Conservation (phyloP, 768 basidiomycete genomes). For the Pisolithus marmoratus region DNA sequence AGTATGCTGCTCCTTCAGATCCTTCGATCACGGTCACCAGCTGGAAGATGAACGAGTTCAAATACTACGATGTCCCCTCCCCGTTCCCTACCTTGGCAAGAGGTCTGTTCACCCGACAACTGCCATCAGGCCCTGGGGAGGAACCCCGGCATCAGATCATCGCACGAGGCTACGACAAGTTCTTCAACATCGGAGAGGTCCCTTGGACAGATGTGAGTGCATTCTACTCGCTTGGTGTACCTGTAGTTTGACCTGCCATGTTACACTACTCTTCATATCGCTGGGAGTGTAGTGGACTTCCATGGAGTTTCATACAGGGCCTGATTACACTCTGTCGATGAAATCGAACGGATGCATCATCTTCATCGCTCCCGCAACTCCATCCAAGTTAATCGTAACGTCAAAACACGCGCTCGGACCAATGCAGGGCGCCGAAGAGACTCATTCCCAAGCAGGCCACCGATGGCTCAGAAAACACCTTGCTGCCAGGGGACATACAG, state of each 20-base stretch:
- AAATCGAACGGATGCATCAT: slow-evolving; percentile 98
- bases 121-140: slow-evolving; percentile 26
- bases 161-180: slow-evolving; percentile 94
- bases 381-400: slow-evolving; percentile 70
- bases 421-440: slow-evolving; percentile 34
- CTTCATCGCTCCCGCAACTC: slow-evolving; percentile 82
- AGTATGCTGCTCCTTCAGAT: slow-evolving; percentile 54
- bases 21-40: slow-evolving; percentile 55
- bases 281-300: slow-evolving; percentile 60
- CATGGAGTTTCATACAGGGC: slow-evolving; percentile 59
- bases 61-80: slow-evolving; percentile 83
- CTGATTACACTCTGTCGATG: slow-evolving; percentile 81
- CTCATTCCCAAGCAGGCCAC: slow-evolving; percentile 83
- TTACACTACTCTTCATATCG: neutral
- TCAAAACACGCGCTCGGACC: slow-evolving; percentile 90
- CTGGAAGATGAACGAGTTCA: slow-evolving; percentile 99
- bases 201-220: slow-evolving; percentile 84
- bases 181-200: slow-evolving; percentile 96
- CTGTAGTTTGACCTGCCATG: neutral
- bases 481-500: slow-evolving; percentile 51
- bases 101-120: slow-evolving; percentile 74
- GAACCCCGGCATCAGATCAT: slow-evolving; percentile 58
- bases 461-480: slow-evolving; percentile 70
- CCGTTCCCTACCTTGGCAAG: slow-evolving; percentile 95
- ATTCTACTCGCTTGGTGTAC: neutral